Evolutionary conservation across 2,329 filamentous ascomycete species (phyloP).

Genomic region (Fusarium pininemorale): DNA sequence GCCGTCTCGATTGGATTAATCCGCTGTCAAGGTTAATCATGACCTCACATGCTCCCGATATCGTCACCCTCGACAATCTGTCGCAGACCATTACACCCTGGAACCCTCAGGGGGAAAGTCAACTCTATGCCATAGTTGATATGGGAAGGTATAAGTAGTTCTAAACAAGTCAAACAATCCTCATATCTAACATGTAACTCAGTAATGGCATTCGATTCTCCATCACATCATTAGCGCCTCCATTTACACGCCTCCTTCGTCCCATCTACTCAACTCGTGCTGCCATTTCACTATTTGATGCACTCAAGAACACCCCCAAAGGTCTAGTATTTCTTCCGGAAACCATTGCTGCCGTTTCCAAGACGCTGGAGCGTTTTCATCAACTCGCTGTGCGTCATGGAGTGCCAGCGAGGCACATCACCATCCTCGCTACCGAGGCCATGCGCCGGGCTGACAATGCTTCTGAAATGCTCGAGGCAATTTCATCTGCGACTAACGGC

Average conservation of each 20-base stretch:
- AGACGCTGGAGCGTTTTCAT: conserved; percentile 75
- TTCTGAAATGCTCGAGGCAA: conserved; percentile 70
- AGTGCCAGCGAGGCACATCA: conserved; percentile 72
- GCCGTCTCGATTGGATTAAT: neutral
- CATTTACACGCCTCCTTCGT: conserved; percentile 74
- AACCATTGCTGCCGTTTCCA: conserved; percentile 73
- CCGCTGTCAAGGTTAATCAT: conserved; percentile 33
- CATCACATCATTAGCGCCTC: conserved; percentile 80
- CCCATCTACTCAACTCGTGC: conserved; percentile 82
- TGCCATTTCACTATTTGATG: conserved; percentile 87
- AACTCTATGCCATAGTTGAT: conserved; percentile 66
- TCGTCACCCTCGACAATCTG: conserved; percentile 63
- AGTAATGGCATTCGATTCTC: conserved; percentile 96
- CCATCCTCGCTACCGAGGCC: conserved; percentile 87
- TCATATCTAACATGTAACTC: neutral
- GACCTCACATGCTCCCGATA: conserved; percentile 46
- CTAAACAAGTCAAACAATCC: neutral
- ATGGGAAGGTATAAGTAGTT: conserved; percentile 62
- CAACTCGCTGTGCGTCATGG: conserved; percentile 74
- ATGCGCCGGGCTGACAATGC: conserved; percentile 84
- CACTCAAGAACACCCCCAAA: conserved; percentile 63
- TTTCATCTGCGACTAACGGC: conserved; percentile 67
- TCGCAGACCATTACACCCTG: conserved; percentile 59
- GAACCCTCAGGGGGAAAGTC: conserved; percentile 56
- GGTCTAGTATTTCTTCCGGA: conserved; percentile 57